Evolutionary conservation across 2,329 filamentous ascomycete genomes (phyloP).

Genomic region (Microcyclosporella mali): DNA sequence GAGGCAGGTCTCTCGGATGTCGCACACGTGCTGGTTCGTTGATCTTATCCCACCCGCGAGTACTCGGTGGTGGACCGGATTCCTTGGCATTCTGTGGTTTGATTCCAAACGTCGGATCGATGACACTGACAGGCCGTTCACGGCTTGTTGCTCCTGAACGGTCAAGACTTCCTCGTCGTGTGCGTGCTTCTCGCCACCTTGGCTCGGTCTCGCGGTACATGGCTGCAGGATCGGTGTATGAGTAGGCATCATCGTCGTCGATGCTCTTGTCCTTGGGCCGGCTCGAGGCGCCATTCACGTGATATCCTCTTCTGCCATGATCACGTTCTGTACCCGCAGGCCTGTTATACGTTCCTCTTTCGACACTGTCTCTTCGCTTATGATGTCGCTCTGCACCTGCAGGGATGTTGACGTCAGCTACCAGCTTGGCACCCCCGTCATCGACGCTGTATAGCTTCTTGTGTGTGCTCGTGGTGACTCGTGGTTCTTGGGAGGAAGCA

Average conservation of each 20-base stretch:
- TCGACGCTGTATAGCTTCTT: slow-evolving; percentile 47
- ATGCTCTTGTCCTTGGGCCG: slow-evolving; percentile 24
- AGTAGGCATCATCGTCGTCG: slow-evolving; percentile 41
- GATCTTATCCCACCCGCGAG: slow-evolving; percentile 65
- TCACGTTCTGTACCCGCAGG: slow-evolving; percentile 18
- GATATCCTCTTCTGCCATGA: slow-evolving; percentile 27
- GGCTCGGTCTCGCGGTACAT: slow-evolving; percentile 49
- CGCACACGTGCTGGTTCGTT: slow-evolving; percentile 43
- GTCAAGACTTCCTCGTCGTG: slow-evolving; percentile 42
- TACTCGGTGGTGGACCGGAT: slow-evolving; percentile 58
- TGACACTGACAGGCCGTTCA: slow-evolving; percentile 42
- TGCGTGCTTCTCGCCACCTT: slow-evolving; percentile 35
- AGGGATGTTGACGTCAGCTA: slow-evolving; percentile 35
- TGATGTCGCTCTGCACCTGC: slow-evolving; percentile 36
- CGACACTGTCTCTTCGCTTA: slow-evolving; percentile 29
- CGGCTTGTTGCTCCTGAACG: slow-evolving; percentile 31
- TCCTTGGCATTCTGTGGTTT: slow-evolving; percentile 31
- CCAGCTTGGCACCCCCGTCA: slow-evolving; percentile 34
- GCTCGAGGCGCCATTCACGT: slow-evolving; percentile 23
- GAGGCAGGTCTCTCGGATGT: slow-evolving; percentile 39
- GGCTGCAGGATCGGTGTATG: slow-evolving; percentile 45
- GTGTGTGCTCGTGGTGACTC: slow-evolving; percentile 31
- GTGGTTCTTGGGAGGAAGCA: slow-evolving; percentile 25
- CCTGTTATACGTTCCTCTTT: slow-evolving; percentile 22
- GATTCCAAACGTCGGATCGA: slow-evolving; percentile 29